Percentiles rank a stretch among this genome's conserved stretches.
phyloP scores from a whole-genome alignment of 352 stramenopile species.

The Globisporangium orthogonon region DNA sequence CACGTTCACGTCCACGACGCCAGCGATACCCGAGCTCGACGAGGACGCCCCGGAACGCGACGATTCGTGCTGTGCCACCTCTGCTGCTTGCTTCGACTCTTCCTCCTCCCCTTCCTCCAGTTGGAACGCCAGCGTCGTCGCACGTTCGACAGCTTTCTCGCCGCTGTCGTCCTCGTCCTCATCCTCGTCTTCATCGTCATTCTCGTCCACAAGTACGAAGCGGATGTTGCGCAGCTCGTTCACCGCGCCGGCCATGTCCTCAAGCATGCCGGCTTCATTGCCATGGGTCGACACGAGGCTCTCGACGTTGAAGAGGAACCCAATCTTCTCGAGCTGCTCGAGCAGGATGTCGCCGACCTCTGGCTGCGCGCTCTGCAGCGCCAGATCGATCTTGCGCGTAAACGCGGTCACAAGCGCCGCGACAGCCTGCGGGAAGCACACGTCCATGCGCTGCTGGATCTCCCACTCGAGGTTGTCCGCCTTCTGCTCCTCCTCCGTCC shows the following conservation, averaged over 20 bases:
- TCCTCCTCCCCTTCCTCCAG: slow-evolving; percentile 77
- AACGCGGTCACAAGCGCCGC: slow-evolving; percentile 77
- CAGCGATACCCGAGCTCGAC: slow-evolving; percentile 39
- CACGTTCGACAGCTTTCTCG: slow-evolving; percentile 12
- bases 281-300: slow-evolving; percentile 82
- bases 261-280: slow-evolving; percentile 85
- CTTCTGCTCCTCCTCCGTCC: slow-evolving; percentile 82
- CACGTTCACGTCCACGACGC: slow-evolving; percentile 78
- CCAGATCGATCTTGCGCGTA: slow-evolving; percentile 73
- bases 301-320: slow-evolving; percentile 81
- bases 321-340: slow-evolving; percentile 70
- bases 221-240: slow-evolving; percentile 78
- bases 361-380: slow-evolving; percentile 42
- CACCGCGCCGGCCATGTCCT: slow-evolving; percentile 80
- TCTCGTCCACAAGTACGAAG: slow-evolving; percentile 76
- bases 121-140: slow-evolving; percentile 47
- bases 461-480: slow-evolving; percentile 69
- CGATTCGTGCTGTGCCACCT: slow-evolving; percentile 1
- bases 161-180: slow-evolving; percentile 28
- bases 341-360: slow-evolving; percentile 55
- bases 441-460: slow-evolving; percentile 78
- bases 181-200: slow-evolving; percentile 37
- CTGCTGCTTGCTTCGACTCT: slow-evolving; percentile 47
- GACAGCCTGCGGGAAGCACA: slow-evolving; percentile 77
- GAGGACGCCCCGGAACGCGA: slow-evolving; percentile 21